Percentiles rank a stretch among this genome's conserved stretches.
Evolutionary conservation across 2,329 filamentous ascomycete species (phyloP).

Genomic region (Epichloe uncinata): DNA sequence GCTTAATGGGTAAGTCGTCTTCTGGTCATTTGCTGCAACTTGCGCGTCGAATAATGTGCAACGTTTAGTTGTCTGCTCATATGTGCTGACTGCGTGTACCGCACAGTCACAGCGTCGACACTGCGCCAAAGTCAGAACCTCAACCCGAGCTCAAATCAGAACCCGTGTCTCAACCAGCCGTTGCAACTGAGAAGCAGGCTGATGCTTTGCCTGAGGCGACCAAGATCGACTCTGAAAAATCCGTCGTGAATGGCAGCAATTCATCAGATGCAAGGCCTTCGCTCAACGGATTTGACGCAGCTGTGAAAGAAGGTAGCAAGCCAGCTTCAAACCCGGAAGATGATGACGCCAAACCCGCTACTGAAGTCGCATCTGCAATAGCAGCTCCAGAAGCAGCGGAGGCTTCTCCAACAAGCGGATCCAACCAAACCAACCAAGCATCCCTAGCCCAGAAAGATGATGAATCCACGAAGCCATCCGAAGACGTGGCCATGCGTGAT

Average conservation of each 20-base stretch:
- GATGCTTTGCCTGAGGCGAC: background rate
- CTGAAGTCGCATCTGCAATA: background rate
- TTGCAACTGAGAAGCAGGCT: background rate
- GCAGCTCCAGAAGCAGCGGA: background rate
- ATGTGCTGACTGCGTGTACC: background rate
- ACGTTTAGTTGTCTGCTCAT: background rate
- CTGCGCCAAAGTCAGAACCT: conserved; percentile 7
- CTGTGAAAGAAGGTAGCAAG: background rate
- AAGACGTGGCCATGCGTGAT: conserved; percentile 1
- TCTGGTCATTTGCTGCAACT: conserved; percentile 2
- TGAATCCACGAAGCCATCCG: background rate
- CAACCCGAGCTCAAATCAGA: conserved; percentile 5
- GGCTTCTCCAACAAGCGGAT: background rate
- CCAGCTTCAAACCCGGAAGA: conserved; percentile 1
- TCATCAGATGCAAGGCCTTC: background rate
- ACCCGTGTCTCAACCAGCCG: conserved; percentile 2
- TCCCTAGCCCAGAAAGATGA: background rate
- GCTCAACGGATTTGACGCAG: conserved; percentile 3
- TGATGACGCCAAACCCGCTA: background rate
- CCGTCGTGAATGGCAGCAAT: conserved; percentile 9
- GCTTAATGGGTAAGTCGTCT: conserved; percentile 24
- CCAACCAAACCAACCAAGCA: background rate
- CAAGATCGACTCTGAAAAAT: conserved; percentile 6
- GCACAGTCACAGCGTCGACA: conserved; percentile 1
- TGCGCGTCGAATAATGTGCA: background rate